Conservation (phyloP, 768 basidiomycete genomes). For the Lactarius akahatsu region DNA sequence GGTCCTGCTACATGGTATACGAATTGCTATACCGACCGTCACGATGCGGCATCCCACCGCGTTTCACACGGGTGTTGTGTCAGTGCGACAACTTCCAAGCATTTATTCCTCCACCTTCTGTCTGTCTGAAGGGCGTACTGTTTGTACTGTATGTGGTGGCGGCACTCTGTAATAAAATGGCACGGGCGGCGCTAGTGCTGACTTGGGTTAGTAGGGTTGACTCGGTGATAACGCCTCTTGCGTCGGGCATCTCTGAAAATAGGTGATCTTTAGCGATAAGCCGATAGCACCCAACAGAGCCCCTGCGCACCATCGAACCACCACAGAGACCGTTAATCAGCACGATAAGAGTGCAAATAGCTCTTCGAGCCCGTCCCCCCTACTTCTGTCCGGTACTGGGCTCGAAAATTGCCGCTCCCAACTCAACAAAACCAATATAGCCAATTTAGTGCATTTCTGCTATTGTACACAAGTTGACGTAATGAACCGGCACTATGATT, state of each 20-base stretch:
- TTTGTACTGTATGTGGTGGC: not conserved
- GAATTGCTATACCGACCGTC: not conserved
- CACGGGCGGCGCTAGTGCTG: not conserved
- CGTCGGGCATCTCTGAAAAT: not conserved
- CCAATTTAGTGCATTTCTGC: not conserved
- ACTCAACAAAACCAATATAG: not conserved
- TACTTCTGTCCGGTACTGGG: not conserved
- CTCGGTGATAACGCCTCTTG: not conserved
- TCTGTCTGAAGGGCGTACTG: not conserved
- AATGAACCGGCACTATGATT: not conserved
- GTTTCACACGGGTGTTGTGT: not conserved
- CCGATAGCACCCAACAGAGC: not conserved
- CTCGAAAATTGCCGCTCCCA: not conserved
- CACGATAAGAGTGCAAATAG: not conserved
- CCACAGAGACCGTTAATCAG: not conserved
- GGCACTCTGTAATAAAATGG: not conserved
- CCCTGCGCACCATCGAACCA: not conserved
- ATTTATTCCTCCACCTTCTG: no score
- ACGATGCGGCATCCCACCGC: not conserved
- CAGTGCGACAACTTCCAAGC: not conserved
- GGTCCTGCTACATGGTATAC: not conserved
- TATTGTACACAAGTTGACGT: not conserved
- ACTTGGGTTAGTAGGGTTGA: not conserved
- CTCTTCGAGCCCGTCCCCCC: not conserved
- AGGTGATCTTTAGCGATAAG: not conserved